Conservation (phyloP, 116 monocot species). For the Iris pallida region DNA sequence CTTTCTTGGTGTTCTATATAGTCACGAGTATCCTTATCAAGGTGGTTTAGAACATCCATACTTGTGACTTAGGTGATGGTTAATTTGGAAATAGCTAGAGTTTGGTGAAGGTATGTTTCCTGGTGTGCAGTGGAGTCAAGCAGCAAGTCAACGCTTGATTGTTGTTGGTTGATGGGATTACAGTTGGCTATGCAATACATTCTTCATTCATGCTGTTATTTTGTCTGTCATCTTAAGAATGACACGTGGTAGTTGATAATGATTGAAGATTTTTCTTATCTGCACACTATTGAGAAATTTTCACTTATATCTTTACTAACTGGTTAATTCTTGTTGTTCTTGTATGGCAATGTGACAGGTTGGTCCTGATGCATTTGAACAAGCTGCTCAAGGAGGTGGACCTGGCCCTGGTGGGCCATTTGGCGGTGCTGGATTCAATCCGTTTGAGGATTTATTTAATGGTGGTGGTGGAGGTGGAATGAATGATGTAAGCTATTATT, state of each 20-base stretch:
- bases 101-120: no score
- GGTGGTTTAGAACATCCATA: no score
- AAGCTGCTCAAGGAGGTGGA: slow-evolving; percentile 66
- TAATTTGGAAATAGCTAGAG: no score
- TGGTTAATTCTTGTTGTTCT: slow-evolving; percentile 1
- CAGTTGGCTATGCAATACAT: no score
- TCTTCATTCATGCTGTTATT: no score
- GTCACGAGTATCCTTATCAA: no score
- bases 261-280: neutral
- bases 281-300: neutral
- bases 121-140: no score
- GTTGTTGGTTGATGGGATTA: no score
- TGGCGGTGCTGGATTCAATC: slow-evolving; percentile 56
- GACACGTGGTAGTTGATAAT: neutral
- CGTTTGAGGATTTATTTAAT: slow-evolving; percentile 80
- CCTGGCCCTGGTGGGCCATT: slow-evolving; percentile 55
- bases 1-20: no score
- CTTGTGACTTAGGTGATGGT: no score
- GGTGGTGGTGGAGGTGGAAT: slow-evolving; percentile 49
- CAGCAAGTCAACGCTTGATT: no score
- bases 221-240: neutral
- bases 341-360: slow-evolving; percentile 37
- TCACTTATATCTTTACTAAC: neutral
- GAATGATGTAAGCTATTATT: slow-evolving; percentile 54
- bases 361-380: slow-evolving; percentile 82